Conservation (phyloP, 139 green algal species). For the Volvox reticuliferus region DNA sequence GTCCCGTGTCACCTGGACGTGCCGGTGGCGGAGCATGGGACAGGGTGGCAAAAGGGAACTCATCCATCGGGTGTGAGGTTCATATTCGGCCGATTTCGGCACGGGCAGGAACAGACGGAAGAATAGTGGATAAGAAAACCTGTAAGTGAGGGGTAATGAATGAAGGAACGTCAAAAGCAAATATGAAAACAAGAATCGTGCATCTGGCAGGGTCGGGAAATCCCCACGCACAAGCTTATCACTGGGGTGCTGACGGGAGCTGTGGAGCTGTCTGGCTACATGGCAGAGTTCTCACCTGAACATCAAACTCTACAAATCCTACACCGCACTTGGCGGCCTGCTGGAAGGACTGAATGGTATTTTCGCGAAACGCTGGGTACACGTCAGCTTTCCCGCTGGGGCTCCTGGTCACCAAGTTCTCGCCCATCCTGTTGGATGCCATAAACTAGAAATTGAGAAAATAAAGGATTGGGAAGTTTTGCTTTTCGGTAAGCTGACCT, state of each 20-base stretch:
- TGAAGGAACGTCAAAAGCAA: too few relatives aligned
- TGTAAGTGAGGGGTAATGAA: too few relatives aligned
- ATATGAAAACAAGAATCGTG: too few relatives aligned
- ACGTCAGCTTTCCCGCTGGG: slow-evolving; percentile 3
- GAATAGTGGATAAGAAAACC: too few relatives aligned
- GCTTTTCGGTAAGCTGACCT: background rate
- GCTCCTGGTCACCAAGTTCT: slow-evolving; percentile 59
- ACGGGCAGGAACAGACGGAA: too few relatives aligned
- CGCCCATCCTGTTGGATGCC: slow-evolving; percentile 67
- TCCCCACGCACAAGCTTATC: background rate
- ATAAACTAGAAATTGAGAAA: background rate
- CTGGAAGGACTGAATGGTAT: slow-evolving; percentile 85
- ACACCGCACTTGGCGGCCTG: slow-evolving; percentile 73
- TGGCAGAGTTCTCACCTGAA: slow-evolving; percentile 64
- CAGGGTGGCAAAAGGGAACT: too few relatives aligned
- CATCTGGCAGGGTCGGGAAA: background rate
- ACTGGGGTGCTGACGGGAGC: too few relatives aligned
- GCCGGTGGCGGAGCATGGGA: too few relatives aligned
- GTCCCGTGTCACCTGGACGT: slow-evolving; percentile 75
- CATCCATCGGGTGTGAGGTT: too few relatives aligned
- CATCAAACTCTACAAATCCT: slow-evolving; percentile 91
- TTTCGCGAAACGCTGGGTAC: slow-evolving; percentile 75
- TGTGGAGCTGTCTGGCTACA: too few relatives aligned
- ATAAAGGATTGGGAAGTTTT: background rate
- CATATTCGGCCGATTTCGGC: too few relatives aligned